Evolutionary conservation across 2,329 filamentous ascomycete species (phyloP), one percentile per base, ranked within the genome.

Genomic region (Aspergillus carbonarius): DNA sequence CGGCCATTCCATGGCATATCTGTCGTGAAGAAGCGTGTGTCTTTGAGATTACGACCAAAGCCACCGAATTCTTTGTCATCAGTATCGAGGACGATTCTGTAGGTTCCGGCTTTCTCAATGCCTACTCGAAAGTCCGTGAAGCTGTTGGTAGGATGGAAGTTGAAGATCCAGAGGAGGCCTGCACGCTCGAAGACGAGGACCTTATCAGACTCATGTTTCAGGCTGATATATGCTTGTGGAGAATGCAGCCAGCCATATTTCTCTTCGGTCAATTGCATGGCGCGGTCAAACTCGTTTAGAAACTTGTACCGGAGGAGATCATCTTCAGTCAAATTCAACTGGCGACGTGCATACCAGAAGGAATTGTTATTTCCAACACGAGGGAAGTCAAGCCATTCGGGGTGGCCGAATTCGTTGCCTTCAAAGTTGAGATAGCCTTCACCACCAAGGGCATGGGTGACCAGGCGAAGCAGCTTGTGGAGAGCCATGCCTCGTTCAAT

Each of bases 341-440:
- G 93, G 59, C 95, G 89, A 20, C 95, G 87, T 2, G 93, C 93
- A 72, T 96, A 96, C 87, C 91, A 93, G 82, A 93, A 97, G 47
- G 90, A 95, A 78, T 96, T 96, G 70, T 88, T 80, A 78, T 97
- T 97, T 59, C 95, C 95, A 70, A 88, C 92, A 53, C 95, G 90
- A 4, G 95, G 95, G 77, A 99, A 99, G 75, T 99, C 95, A 39
- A 99, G 89, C 95, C 95, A 99, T 77, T 99, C 95, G 0, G 95
- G 95, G 73, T 99, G 95, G 0, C 95, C 95, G 71, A 99, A 99
- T 76, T 99, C 95, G 76, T 99, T 99, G 61, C 95, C 95, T 78
- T 97, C 93, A 68, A 99, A 99, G 80, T 98, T 99, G 54, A 99
- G 89, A 72, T 96, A 99, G 39, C 93, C 95, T 77, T 99, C 95